phyloP scores from a whole-genome alignment of 352 stramenopile species.

The Elongisporangium undulatum region DNA sequence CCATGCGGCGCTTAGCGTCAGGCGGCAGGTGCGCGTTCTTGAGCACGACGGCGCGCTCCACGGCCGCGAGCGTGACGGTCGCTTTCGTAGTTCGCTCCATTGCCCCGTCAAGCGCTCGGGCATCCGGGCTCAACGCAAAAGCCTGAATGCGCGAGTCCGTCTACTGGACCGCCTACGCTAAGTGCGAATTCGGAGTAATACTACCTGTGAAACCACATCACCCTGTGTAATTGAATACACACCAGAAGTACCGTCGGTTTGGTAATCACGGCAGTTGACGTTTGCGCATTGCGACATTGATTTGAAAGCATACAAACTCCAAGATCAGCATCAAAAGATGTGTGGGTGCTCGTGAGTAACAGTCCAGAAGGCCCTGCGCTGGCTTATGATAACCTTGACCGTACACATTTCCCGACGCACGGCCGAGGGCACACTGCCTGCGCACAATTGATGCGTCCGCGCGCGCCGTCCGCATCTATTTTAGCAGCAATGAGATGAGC shows the following conservation, averaged over 20 bases:
- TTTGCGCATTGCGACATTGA: not conserved
- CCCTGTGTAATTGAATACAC: not conserved
- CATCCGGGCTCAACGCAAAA: not conserved
- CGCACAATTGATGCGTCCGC: no score
- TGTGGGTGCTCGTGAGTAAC: not conserved
- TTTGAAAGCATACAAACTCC: not conserved
- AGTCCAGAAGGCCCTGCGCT: not conserved
- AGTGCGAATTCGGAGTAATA: not conserved
- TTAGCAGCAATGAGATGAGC: not conserved
- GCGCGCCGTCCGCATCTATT: not conserved
- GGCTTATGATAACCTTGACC: not conserved
- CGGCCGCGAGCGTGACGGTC: constrained; percentile 49
- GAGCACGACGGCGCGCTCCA: constrained; percentile 47
- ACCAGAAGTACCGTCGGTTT: not conserved
- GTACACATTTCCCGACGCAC: not conserved
- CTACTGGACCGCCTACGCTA: not conserved
- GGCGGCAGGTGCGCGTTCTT: constrained; percentile 34
- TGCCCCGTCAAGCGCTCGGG: not conserved
- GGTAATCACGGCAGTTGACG: not conserved
- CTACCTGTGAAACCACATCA: not conserved
- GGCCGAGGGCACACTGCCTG: no score
- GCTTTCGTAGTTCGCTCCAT: constrained; percentile 13
- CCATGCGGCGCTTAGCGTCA: constrained; percentile 43
- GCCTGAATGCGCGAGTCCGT: not conserved
- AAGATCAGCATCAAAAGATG: not conserved